Base-by-base conservation (phyloP, 495 filamentous ascomycete species). In the Lentithecium fluviatile region DNA sequence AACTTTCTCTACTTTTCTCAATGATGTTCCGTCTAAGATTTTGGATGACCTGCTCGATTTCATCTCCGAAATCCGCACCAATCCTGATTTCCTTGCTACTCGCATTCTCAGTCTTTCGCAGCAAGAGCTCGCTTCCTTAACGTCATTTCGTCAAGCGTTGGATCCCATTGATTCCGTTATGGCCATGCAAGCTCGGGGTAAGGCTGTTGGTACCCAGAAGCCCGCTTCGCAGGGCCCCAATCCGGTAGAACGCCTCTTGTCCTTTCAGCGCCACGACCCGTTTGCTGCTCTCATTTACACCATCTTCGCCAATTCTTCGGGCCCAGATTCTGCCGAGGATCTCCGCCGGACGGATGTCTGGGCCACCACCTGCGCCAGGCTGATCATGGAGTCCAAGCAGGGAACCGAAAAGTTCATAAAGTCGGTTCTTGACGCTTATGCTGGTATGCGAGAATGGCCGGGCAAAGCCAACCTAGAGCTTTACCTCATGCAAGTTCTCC, bases 401-500 rank as follows among this genome's bases (percentile, higher is more conserved):
- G 81, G 78, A n/a, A 75, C 71, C 54, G 87, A 89, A 49, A 83
- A 84, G 46, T 85, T 90, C 50, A 77, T 89, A 47, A 82, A 83
- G 51, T 80, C 80, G 46, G 82, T 89, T 15, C 82, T 97, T 36
- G 90, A 93, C 73, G 83, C 88, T 54, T 97, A 90, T 88, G 83
- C 91, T 52, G 82, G 84, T 36, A 88, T 90, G 77, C 84, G 88
- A 69, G 87, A 90, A 69, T 97, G 94, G 94, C 87, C 88, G 57
- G 88, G 89, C 55, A 89, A 85, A 61, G 83, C 85, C 62, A 91
- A 89, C 65, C 86, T 98, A 78, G 92, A 96, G 76, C 85, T 89
- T 68, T 96, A 91, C 69, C 82, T 98, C 5, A 93, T 95, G 89
- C 86, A 90, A 69, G 87, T 93, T 58, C 82, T 98, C 19, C 89